These are phyloP conservation scores for Neurospora pannonica DNA, from an alignment of 495 filamentous ascomycete species.

Conservation along the genomic window DNA sequence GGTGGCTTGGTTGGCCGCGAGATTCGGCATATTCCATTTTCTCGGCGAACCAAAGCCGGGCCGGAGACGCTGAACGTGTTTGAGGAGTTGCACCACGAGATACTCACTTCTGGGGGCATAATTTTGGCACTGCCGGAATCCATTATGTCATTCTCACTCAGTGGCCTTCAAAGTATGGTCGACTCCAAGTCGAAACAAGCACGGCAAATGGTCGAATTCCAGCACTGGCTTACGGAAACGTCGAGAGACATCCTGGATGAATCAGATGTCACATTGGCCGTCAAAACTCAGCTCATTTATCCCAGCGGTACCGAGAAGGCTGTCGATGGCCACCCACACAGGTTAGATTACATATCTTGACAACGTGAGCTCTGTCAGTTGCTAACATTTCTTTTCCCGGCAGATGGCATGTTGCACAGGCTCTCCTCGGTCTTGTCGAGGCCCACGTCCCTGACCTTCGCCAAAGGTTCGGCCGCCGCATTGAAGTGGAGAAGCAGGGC, in stretches of 20 bases:
- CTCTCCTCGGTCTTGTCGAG: conserved; percentile 29
- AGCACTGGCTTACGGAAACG: conserved; percentile 35
- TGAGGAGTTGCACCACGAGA: not conserved
- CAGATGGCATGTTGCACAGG: conserved; percentile 37
- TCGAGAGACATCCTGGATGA: conserved; percentile 50
- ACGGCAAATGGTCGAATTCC: conserved; percentile 30
- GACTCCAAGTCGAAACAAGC: conserved; percentile 18
- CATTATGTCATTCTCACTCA: not conserved
- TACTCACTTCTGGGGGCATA: not conserved
- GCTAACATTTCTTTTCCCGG: not conserved
- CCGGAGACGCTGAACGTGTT: not conserved
- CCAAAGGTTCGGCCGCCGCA: not conserved
- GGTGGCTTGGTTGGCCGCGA: conserved; percentile 1
- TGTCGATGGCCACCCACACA: conserved; percentile 40
- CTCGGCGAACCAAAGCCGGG: conserved; percentile 16
- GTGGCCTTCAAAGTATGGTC: not conserved
- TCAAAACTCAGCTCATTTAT: conserved; percentile 40
- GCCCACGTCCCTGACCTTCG: conserved; percentile 20
- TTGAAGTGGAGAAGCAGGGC: not conserved
- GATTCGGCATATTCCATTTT: conserved; percentile 1
- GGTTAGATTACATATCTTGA: not conserved
- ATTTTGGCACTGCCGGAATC: not conserved
- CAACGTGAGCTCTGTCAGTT: too few relatives aligned
- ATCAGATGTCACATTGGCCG: conserved; percentile 43
- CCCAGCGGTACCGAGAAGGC: conserved; percentile 38